These are phyloP conservation scores for Neurospora sp. DNA, from an alignment of 2,329 filamentous ascomycete genomes.

Conservation along the genomic window DNA sequence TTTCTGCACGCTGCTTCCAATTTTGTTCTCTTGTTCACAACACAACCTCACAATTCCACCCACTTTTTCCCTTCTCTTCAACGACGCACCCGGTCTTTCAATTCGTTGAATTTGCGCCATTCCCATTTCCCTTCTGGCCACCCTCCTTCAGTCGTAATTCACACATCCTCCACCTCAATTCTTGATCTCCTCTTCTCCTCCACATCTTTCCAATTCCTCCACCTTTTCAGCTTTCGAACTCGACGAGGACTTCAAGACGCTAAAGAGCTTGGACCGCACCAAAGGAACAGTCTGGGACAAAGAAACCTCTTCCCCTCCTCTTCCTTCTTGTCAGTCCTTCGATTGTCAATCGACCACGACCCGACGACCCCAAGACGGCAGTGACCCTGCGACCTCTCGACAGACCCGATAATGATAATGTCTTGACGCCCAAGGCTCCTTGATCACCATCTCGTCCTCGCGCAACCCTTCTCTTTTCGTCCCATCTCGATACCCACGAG, in stretches of 20 bases:
- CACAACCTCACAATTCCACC: not conserved
- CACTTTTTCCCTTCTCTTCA: not conserved
- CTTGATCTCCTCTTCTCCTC: conserved; percentile 2
- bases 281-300: not conserved
- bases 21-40: not conserved
- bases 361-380: conserved; percentile 3
- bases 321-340: conserved; percentile 1
- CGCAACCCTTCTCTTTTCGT: conserved; percentile 4
- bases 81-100: not conserved
- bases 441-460: conserved; percentile 8
- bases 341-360: conserved; percentile 6
- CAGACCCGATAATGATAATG: conserved; percentile 14
- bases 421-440: conserved; percentile 12
- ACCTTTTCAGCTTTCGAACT: not conserved
- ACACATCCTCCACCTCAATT: conserved; percentile 1
- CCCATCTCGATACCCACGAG: not conserved
- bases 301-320: conserved; percentile 1
- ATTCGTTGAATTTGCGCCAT: not conserved
- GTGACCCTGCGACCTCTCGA: conserved; percentile 5
- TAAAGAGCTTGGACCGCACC: not conserved
- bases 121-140: conserved; percentile 5
- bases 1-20: not conserved
- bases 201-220: not conserved
- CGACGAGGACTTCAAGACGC: not conserved
- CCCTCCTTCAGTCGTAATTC: conserved; percentile 4